Base-by-base conservation (phyloP, 768 basidiomycete genomes). In the Serendipita vermifera region DNA sequence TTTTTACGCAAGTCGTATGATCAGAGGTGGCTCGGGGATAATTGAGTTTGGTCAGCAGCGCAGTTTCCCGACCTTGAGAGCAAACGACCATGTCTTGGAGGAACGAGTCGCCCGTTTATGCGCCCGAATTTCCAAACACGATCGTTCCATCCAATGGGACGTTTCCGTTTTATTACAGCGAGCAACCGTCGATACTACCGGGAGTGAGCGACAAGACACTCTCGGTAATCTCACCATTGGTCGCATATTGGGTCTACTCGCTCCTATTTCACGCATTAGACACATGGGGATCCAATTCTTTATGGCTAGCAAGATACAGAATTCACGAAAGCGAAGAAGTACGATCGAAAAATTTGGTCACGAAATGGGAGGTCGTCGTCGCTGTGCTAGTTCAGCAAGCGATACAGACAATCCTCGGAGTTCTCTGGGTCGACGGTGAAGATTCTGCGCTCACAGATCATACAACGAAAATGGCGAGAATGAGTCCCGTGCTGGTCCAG, bases 281-380 rank as follows among this genome's bases (percentile, higher is more conserved):
- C 70, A 70, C 72, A n/a, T 82, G 80, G 2, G 46, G 46, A 7
- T 26, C 46, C 24, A 74, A 72, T 26, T 86, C 82, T 79, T 72
- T 79, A 64, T 84, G 81, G 77, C 75, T 96, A 32, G 82, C 93
- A 60, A 80, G 77, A 58, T 83, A 88, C 67, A 78, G 90, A 39
- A 85, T 98, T 41, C 94, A 99, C 68, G 87, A 90, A 53, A 85
- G 87, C 1, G 73, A 72, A 13, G 93, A 98, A 65, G 81, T 91
- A 58, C 73, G 74, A 57, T 68, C 77, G 2, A 75, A 80, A 57
- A 98, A 98, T 67, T 75, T 79, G 6, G 92, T 79, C 3, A 81
- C 87, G 0, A 78, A 80, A 6, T 54, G 64, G 2, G 66, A 90
- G 59, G 94, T 99, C 59, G 63, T 94, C 33, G 69, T 73, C 61